These are phyloP conservation scores for Eremochloa ophiuroides DNA, from an alignment of 176 grass and related monocot species.

Conservation along the genomic window DNA sequence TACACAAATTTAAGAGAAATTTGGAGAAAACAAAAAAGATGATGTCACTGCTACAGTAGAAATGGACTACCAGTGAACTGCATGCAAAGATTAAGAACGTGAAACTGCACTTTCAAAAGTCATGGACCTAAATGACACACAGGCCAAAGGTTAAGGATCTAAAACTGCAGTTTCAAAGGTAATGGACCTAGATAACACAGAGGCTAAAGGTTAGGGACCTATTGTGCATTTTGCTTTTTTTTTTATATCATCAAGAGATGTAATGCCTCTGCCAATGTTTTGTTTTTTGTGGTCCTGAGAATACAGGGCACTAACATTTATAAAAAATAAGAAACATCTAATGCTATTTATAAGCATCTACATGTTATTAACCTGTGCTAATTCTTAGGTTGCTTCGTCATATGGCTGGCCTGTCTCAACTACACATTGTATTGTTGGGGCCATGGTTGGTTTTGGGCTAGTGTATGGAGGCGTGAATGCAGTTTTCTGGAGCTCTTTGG, in stretches of 20 bases:
- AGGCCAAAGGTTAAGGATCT: too few relatives aligned
- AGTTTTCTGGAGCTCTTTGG: conserved; percentile 92
- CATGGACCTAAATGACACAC: too few relatives aligned
- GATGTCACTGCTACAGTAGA: too few relatives aligned
- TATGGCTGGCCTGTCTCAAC: conserved; percentile 98
- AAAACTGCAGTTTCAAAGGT: too few relatives aligned
- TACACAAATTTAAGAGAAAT: too few relatives aligned
- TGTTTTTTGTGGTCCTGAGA: not conserved
- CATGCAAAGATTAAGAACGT: too few relatives aligned
- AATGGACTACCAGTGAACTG: too few relatives aligned
- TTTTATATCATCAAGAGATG: not conserved
- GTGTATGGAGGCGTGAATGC: conserved; percentile 75
- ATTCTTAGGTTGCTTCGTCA: conserved; percentile 88
- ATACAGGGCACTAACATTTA: conserved; percentile 18
- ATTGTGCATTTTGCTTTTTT: too few relatives aligned
- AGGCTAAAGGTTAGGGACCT: too few relatives aligned
- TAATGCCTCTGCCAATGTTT: not conserved
- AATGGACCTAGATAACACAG: too few relatives aligned
- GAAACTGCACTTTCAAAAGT: too few relatives aligned
- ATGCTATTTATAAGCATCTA: not conserved
- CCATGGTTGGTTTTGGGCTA: conserved; percentile 99
- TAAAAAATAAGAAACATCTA: not conserved
- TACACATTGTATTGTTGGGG: conserved; percentile 95
- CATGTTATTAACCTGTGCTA: not conserved
- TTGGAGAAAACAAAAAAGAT: too few relatives aligned